These are phyloP conservation scores for Rhinocladiella similis DNA, from an alignment of 2,329 filamentous ascomycete genomes.

Conservation along the genomic window DNA sequence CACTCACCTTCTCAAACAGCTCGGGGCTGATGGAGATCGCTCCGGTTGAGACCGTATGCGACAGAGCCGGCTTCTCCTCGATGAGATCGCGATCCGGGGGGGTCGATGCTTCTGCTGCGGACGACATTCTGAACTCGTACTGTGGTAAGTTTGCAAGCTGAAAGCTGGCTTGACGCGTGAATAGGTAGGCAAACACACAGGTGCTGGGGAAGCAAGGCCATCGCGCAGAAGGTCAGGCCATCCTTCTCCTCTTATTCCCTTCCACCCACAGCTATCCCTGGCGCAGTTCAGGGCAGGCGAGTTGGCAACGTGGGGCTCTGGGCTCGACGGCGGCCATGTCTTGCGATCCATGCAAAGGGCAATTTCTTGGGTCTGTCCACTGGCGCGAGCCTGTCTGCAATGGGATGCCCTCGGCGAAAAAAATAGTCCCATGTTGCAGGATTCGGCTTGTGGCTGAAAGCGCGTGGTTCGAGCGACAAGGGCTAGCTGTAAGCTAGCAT, in stretches of 20 bases:
- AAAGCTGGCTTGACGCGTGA: not conserved
- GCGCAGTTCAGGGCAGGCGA: not conserved
- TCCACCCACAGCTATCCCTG: not conserved
- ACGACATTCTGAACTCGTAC: constrained; percentile 13
- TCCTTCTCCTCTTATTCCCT: constrained; percentile 1
- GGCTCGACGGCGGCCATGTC: not conserved
- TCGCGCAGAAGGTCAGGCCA: not conserved
- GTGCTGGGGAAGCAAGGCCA: not conserved
- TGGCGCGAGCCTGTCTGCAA: not conserved
- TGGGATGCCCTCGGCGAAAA: not conserved
- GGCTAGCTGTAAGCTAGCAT: not conserved
- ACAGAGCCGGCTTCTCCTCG: constrained; percentile 19
- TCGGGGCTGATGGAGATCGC: constrained; percentile 26
- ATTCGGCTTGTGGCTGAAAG: not conserved
- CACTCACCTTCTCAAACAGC: constrained; percentile 25
- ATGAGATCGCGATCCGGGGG: constrained; percentile 19
- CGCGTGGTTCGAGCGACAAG: not conserved
- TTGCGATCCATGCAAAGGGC: not conserved
- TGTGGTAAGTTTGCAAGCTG: not conserved
- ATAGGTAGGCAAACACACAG: not conserved
- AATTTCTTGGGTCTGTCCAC: not conserved
- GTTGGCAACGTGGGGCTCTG: not conserved
- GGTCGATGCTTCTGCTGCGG: constrained; percentile 7
- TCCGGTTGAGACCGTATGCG: constrained; percentile 23
- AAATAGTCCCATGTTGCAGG: not conserved